Evolutionary conservation across 2,329 filamentous ascomycete species (phyloP), one percentile per base, ranked within the genome.

Genomic region (Zelopaecilomyces penicillatus): DNA sequence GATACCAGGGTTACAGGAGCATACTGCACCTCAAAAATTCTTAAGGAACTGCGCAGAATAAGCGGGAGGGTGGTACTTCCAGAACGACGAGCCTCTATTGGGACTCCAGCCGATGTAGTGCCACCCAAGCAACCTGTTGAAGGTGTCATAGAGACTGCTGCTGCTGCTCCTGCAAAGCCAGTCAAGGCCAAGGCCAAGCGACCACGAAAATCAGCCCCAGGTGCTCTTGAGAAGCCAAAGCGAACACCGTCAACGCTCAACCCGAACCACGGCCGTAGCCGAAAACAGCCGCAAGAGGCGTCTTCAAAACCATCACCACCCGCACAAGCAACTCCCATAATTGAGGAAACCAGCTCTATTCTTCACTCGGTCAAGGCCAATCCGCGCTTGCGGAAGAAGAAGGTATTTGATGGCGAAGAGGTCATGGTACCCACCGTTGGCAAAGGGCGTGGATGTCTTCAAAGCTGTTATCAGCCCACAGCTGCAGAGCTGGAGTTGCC

Each of bases 291-390:
- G 2, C 32, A 34, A 11, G 37, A 44, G 26, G 37, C 34, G 3
- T 30, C 9, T 11, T 27, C 44, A 5, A 26, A 31, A 7, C 32
- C 43, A 10, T 34, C 42, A 11, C 9, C 38, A 29, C 38, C 29
- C 4, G 47, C 50, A n/a, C 51, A 50, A 2, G 39, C 51, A 4
- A 49, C 43, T 32, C 35, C 48, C 19, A 31, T 37, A 5, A 41
- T 26, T 6, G 43, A 37, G 34, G 45, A 45, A 19, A 47, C 50
- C 37, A 67, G 58, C 46, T 75, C 75, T 4, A 77, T 78, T n/a
- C 58, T 70, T 4, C 64, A 67, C 6, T 69, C 72, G 2, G 73
- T 78, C 46, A 78, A 78, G 54, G 61, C 62, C 7, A 68, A 72
- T 34, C 66, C 66, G 5, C 66, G 71, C 26, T 61, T 66, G 34